Base-by-base conservation (phyloP, 192 early-diverging fungal species). In the Coemansia furcata region DNA sequence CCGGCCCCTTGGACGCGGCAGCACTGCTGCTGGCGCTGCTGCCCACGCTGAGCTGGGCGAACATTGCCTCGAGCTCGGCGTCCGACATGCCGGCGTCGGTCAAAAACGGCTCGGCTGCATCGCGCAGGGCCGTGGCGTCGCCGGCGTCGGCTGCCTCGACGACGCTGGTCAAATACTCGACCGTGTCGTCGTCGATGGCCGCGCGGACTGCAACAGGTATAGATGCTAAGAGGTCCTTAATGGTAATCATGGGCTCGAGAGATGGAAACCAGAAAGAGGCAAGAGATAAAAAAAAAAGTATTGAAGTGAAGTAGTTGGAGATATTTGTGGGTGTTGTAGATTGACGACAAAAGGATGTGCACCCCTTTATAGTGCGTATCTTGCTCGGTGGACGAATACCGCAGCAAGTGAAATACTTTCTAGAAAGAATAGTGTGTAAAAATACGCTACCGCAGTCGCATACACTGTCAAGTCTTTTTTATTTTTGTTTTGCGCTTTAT, bases 61-160 rank as follows among this genome's bases (percentile, higher is more conserved):
- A 89, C 49, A 89, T 71, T 1, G 65, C 57, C 42, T 80, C 75
- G 14, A 90, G 74, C 8, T 75, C 76, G n/a, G 37, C 36, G 23
- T 87, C 85, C 9, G 67, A 72, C 67, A 89, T 72, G 32, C 89
- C 89, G 0, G 87, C 87, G 43, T 90, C 88, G 36, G 71, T 61
- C 37, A 92, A 71, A 62, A 90, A 92, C 26, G 86, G 86, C 67
- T 87, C 85, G 11, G 87, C 84, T 30, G 85, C 85, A 12, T 88
- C 90, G 61, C 86, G 86, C 17, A 91, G 50, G 15, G 79, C 76
- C 12, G 30, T 65, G 11, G 66, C 43, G 23, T 82, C 82, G 7
- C 82, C 36, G 60, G 76, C 68, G 19, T 84, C 84, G 6, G 52
- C 52, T 32, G 33, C 58, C 15, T 70, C 78, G 10, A 83, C 36